phyloP scores from a whole-genome alignment of 176 grass and related monocot species.

The Themeda triandra region DNA sequence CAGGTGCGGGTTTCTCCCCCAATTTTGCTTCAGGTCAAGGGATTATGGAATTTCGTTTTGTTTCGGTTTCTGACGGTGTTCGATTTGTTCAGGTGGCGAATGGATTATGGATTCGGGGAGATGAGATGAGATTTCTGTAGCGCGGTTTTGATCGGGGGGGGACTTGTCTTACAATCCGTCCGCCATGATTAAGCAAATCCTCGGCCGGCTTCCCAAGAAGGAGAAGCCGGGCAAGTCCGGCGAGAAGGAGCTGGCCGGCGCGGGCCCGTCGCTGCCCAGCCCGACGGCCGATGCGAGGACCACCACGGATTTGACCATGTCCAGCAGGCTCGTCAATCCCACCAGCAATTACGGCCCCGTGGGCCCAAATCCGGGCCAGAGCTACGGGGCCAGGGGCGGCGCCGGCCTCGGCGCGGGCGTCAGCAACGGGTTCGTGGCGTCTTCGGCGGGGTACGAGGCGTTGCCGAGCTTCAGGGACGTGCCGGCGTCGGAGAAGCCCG shows the following conservation, averaged over 20 bases:
- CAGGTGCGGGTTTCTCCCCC: slow-evolving; percentile 6
- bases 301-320: slow-evolving; percentile 51
- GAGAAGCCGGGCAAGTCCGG: slow-evolving; percentile 56
- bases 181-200: slow-evolving; percentile 72
- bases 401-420: background rate
- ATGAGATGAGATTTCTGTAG: background rate
- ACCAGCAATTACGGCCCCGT: slow-evolving; percentile 17
- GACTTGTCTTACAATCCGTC: background rate
- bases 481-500: slow-evolving; percentile 39
- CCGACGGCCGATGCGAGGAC: slow-evolving; percentile 48
- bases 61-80: too few relatives aligned
- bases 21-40: background rate
- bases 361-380: slow-evolving; percentile 30
- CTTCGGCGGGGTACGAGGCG: slow-evolving; percentile 19
- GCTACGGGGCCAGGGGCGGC: slow-evolving; percentile 25
- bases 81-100: slow-evolving; percentile 18
- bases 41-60: background rate
- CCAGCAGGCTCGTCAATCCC: slow-evolving; percentile 35
- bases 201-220: slow-evolving; percentile 72
- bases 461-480: slow-evolving; percentile 62
- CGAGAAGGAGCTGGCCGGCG: slow-evolving; percentile 59
- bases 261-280: slow-evolving; percentile 39
- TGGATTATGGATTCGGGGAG: slow-evolving; percentile 21
- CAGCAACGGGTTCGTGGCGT: slow-evolving; percentile 27
- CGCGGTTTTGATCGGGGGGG: slow-evolving; percentile 9